phyloP scores from a whole-genome alignment of 805 yeast genomes.

The Yarrowia hollandica region DNA sequence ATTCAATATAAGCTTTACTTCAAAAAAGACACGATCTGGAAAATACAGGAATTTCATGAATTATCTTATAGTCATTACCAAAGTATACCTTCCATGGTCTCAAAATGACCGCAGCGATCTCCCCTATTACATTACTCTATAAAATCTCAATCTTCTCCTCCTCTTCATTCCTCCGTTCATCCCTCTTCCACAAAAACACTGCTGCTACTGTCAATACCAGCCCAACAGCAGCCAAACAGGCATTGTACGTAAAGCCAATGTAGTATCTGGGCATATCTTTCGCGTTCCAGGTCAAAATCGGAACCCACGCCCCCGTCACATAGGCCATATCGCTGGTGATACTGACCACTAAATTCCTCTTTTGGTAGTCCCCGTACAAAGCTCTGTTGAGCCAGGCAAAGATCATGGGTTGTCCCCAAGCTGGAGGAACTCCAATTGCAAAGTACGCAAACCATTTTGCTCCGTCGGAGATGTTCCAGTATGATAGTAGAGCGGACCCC shows the following conservation, averaged over 20 bases:
- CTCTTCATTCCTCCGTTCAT: no score
- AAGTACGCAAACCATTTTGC: constrained; percentile 14
- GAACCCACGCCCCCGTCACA: not conserved
- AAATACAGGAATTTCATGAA: no score
- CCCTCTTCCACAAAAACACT: not conserved
- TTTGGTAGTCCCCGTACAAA: not conserved
- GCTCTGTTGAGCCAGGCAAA: not conserved
- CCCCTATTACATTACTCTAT: no score
- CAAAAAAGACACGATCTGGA: no score
- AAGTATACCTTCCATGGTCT: no score
- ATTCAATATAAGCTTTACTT: no score
- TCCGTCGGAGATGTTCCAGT: not conserved
- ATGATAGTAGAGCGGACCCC: constrained; percentile 49
- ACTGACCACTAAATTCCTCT: not conserved
- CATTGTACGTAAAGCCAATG: not conserved
- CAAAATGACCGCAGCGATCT: no score
- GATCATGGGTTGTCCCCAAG: constrained; percentile 18
- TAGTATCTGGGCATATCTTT: constrained; percentile 1
- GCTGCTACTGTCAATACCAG: not conserved
- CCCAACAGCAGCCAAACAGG: constrained; percentile 5
- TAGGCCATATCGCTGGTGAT: not conserved
- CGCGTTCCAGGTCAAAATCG: constrained; percentile 5
- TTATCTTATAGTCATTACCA: no score
- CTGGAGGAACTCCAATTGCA: constrained; percentile 6
- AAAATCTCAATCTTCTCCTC: no score